Evolutionary conservation across 257 asterid species (phyloP).

Genomic region (Salvia hispanica): DNA sequence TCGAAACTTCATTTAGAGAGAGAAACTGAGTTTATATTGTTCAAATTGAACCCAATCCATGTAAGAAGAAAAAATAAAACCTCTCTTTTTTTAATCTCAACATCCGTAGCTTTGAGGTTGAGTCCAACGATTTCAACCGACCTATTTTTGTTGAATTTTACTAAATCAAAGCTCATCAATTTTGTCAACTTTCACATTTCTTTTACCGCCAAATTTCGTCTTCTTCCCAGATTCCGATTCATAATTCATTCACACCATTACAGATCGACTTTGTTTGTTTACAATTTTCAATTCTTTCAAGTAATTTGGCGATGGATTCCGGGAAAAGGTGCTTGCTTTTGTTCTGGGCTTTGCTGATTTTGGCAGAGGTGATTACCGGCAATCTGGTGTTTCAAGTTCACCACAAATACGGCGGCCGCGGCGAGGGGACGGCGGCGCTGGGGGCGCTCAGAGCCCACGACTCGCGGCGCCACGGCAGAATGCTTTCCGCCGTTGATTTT

Average conservation of each 20-base stretch:
- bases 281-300: slow-evolving; percentile 11
- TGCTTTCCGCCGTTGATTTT: slow-evolving; percentile 50
- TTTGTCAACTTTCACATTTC: slow-evolving; percentile 33
- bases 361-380: slow-evolving; percentile 27
- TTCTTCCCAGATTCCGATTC: slow-evolving; percentile 27
- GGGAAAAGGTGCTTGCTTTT: slow-evolving; percentile 35
- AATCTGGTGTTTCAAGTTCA: slow-evolving; percentile 45
- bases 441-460: slow-evolving; percentile 53
- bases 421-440: slow-evolving; percentile 36
- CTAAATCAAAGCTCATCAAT: slow-evolving; percentile 26
- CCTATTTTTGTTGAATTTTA: slow-evolving; percentile 21
- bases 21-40: neutral
- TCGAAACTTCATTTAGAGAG: neutral
- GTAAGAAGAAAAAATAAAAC: neutral
- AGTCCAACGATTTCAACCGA: slow-evolving; percentile 27
- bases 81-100: neutral
- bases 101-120: slow-evolving; percentile 25
- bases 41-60: neutral
- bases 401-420: slow-evolving; percentile 54
- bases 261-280: slow-evolving; percentile 24
- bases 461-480: slow-evolving; percentile 57
- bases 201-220: slow-evolving; percentile 27
- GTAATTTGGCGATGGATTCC: slow-evolving; percentile 38
- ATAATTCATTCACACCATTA: slow-evolving; percentile 17
- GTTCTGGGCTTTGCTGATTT: slow-evolving; percentile 15